Percentiles rank a stretch among this genome's conserved stretches.
Conservation (phyloP, 495 filamentous ascomycete genomes). For the Parachaetomium inaequale region DNA sequence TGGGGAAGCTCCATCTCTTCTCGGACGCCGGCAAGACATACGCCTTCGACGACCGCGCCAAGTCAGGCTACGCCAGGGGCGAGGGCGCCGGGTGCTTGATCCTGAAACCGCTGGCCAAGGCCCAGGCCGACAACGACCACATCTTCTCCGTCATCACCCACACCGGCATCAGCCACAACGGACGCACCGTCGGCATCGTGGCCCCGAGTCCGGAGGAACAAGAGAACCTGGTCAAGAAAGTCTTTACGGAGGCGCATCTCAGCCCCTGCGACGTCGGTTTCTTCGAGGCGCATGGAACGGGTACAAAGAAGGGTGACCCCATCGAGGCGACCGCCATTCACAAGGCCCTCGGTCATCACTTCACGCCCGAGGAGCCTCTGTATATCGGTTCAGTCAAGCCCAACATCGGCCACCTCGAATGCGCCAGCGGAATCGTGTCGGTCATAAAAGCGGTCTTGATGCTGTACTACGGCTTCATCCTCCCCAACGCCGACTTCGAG, state of each 20-base stretch:
- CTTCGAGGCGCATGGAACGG: slow-evolving; percentile 56
- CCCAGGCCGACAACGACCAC: slow-evolving; percentile 51
- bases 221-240: slow-evolving; percentile 42
- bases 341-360: slow-evolving; percentile 40
- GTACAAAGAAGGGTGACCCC: slow-evolving; percentile 59
- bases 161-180: slow-evolving; percentile 54
- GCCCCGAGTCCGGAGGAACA: slow-evolving; percentile 53
- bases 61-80: slow-evolving; percentile 44
- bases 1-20: slow-evolving; percentile 36
- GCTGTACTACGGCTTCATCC: slow-evolving; percentile 54
- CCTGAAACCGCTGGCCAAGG: slow-evolving; percentile 54
- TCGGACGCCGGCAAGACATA: slow-evolving; percentile 38
- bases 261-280: slow-evolving; percentile 44
- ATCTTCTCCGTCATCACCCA: slow-evolving; percentile 55
- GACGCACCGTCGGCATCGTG: slow-evolving; percentile 52
- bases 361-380: slow-evolving; percentile 39
- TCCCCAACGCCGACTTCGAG: slow-evolving; percentile 51
- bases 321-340: slow-evolving; percentile 56
- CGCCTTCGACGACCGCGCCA: slow-evolving; percentile 42
- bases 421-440: slow-evolving; percentile 53
- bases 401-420: slow-evolving; percentile 59
- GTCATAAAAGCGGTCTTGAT: slow-evolving; percentile 58
- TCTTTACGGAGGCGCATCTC: slow-evolving; percentile 41
- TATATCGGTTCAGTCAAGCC: slow-evolving; percentile 58
- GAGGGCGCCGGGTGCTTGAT: slow-evolving; percentile 44